Base-by-base conservation (phyloP, 2,329 filamentous ascomycete species). In the Helotiales sp. region DNA sequence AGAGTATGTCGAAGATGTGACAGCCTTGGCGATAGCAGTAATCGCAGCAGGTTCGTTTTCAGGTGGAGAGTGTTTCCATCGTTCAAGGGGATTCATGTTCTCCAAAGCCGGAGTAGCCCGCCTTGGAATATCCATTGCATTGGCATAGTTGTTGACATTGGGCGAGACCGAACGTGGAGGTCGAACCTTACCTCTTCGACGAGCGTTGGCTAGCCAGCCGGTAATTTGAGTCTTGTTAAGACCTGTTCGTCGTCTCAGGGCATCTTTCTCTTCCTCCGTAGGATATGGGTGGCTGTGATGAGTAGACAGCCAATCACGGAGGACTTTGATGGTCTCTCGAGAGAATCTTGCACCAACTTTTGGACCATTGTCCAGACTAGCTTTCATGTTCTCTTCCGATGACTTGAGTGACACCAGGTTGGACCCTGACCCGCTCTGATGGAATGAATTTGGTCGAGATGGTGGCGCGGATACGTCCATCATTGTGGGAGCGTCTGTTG, bases 161-260 rank as follows among this genome's bases (percentile, higher is more conserved):
- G 91, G 89, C 4, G 90, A 93, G 17, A 81, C 84, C 29, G 84
- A 85, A 62, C 87, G 81, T 47, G 84, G 85, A 1, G 83, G 79
- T 48, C 86, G 84, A 54, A 89, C 85, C 76, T 96, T 96, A 66
- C 90, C 87, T 61, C 92, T 83, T 56, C 92, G 85, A 42, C 92
- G 86, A 57, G 91, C 91, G 73, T 96, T 96, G 58, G 92, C 92
- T 47, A 96, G 84, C 92, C 92, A 96, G 71, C 96, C 96, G 10
- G 87, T 88, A 66, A 96, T 93, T 69, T 97, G 93, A 13, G 82
- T 88, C 67, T 90, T 85, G 71, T 85, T 92, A 38, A 97, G 79
- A 7, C 91, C 91, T 0, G 92, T 96, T 66, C 89, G 83, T 47
- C 83, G 81, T 72, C 91, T 88, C 25, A 97, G 78, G 61, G 85